Base-by-base conservation (phyloP, 2,329 filamentous ascomycete species). In the Thielaviopsis ethacetica region DNA sequence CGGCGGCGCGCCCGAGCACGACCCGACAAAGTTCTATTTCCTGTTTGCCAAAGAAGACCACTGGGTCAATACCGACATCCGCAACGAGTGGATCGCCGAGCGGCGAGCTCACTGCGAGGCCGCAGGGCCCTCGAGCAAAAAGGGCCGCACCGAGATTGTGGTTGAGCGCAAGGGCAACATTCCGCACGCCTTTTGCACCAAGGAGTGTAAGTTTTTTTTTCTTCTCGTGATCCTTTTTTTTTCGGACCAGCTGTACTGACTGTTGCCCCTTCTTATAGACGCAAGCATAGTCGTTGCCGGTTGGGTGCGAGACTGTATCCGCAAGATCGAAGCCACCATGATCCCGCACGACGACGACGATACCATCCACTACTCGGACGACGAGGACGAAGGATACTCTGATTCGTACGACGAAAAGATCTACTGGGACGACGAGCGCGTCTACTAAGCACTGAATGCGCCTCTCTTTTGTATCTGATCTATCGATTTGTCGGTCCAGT, bases 21-120 rank as follows among this genome's bases (percentile, higher is more conserved):
- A 61, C 17, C 59, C 59, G 5, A 57, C 75, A 1, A 80, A 75
- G 62, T 79, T 84, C 64, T 76, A 79, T 63, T 75, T 83, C 63
- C 78, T 82, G 55, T 85, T 83, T 63, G 82, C 76, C 1, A 70
- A 75, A 62, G 69, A 77, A 56, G 82, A 85, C 62, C 76, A 83
- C 59, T 85, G 82, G 82, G 79, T 85, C 1, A 76, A 78, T 2
- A 71, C 80, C 54, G 70, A 75, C 55, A 72, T 75, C 53, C 72
- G 82, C 9, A 79, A 84, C 63, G 73, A 72, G 27, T 78, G 85
- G 60, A 79, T 84, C 57, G 71, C 56, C 0, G 55, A 61, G 47
- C 59, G 56, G 12, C 55, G 59, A 24, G 47, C 51, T 50, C 56
- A 56, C 13, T 27, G 56, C 4, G 49, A 34, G 41, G 53, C 56